phyloP scores from a whole-genome alignment of 2,329 filamentous ascomycete genomes.

The Ilyonectria mors-panacis region DNA sequence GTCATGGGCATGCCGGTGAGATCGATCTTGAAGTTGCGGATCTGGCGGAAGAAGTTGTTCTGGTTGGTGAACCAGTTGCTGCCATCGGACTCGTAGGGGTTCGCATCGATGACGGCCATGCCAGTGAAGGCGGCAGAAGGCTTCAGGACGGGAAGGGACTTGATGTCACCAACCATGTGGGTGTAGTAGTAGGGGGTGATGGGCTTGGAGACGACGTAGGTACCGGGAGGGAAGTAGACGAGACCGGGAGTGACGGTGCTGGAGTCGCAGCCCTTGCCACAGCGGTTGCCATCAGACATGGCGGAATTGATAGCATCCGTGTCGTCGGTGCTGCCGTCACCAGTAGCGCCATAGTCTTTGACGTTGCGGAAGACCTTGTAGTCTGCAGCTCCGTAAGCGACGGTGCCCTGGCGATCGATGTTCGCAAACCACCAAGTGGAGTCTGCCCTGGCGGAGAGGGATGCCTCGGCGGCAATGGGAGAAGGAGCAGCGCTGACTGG shows the following conservation, averaged over 20 bases:
- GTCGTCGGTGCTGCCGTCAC: constrained; percentile 81
- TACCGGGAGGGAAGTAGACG: constrained; percentile 93
- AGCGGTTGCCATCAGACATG: constrained; percentile 83
- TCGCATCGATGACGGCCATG: constrained; percentile 90
- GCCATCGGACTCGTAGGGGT: constrained; percentile 82
- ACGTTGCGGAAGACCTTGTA: constrained; percentile 87
- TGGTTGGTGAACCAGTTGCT: constrained; percentile 86
- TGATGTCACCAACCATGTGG: constrained; percentile 88
- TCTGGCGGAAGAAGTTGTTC: constrained; percentile 86
- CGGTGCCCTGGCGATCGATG: constrained; percentile 78
- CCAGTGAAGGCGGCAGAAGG: constrained; percentile 80
- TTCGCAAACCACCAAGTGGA: constrained; percentile 80
- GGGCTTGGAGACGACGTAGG: constrained; percentile 84
- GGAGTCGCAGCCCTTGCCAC: constrained; percentile 86
- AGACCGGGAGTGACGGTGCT: constrained; percentile 87
- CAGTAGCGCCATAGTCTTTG: constrained; percentile 80
- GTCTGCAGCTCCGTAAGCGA: constrained; percentile 69
- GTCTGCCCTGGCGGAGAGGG: constrained; percentile 41
- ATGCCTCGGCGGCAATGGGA: constrained; percentile 36
- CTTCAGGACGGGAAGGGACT: constrained; percentile 81
- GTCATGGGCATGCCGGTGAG: constrained; percentile 74
- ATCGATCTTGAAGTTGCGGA: constrained; percentile 88
- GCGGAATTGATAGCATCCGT: constrained; percentile 90
- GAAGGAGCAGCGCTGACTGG: constrained; percentile 53
- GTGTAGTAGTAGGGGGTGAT: constrained; percentile 94